Evolutionary conservation across 345 rosid genomes (phyloP).

Genomic region (Camelina sativa): DNA sequence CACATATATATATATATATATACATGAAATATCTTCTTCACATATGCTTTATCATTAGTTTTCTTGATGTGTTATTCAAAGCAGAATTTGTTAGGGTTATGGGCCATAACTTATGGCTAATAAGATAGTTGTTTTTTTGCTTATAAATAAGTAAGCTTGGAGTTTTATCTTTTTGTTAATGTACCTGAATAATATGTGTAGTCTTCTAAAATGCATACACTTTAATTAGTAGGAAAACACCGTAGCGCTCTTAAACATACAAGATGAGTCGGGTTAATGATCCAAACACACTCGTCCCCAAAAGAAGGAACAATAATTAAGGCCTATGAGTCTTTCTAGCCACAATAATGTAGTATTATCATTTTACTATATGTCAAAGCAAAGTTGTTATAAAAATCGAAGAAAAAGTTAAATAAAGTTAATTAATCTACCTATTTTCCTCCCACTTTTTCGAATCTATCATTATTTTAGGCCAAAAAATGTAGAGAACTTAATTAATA

Average conservation of each 20-base stretch:
- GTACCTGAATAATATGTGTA: background rate
- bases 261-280: slow-evolving; percentile 2
- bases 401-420: slow-evolving; percentile 7
- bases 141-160: background rate
- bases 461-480: slow-evolving; percentile 9
- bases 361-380: slow-evolving; percentile 1
- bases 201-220: background rate
- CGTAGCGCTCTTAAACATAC: background rate
- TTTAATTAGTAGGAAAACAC: background rate
- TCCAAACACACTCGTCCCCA: slow-evolving; percentile 17
- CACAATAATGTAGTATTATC: slow-evolving; percentile 17
- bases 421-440: slow-evolving; percentile 5
- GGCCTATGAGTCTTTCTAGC: slow-evolving; percentile 13
- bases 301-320: slow-evolving; percentile 12
- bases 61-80: background rate
- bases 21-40: background rate
- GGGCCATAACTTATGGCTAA: background rate
- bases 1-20: slow-evolving; percentile 3
- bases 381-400: background rate
- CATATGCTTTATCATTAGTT: background rate
- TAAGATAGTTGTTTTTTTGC: background rate
- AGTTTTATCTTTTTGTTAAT: background rate
- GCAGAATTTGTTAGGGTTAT: background rate
- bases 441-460: slow-evolving; percentile 13
- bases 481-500: background rate